phyloP scores from a whole-genome alignment of 371 early-diverging fungal genomes.

The Mucor indicus region DNA sequence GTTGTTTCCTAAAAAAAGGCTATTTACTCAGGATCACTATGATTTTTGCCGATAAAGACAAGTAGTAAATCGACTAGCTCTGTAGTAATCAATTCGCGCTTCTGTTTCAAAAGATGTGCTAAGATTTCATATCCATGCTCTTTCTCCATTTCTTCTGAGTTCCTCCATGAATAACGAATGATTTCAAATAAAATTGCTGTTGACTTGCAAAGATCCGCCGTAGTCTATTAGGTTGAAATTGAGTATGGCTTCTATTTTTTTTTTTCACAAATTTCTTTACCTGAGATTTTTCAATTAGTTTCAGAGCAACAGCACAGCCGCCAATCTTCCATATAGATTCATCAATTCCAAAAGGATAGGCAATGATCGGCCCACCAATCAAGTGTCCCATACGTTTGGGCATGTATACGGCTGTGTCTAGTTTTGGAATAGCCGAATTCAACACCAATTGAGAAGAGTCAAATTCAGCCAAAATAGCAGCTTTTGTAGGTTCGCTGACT shows the following conservation, averaged over 20 bases:
- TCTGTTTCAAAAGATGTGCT: conserved; percentile 63
- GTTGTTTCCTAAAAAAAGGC: not conserved
- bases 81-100: conserved; percentile 56
- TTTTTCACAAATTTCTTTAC: conserved; percentile 28
- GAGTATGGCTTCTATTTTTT: too few relatives aligned
- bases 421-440: conserved; percentile 61
- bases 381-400: conserved; percentile 49
- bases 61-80: conserved; percentile 62
- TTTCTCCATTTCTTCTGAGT: conserved; percentile 74
- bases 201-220: conserved; percentile 56
- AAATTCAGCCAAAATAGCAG: conserved; percentile 14
- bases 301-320: conserved; percentile 64
- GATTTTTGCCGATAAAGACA: conserved; percentile 63
- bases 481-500: conserved; percentile 26
- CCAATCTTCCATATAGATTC: conserved; percentile 77
- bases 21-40: conserved; percentile 48
- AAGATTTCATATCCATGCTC: conserved; percentile 72
- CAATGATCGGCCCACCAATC: conserved; percentile 53
- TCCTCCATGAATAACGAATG: conserved; percentile 68
- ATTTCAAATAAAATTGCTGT: conserved; percentile 60
- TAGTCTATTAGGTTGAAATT: conserved; percentile 38
- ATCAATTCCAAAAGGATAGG: conserved; percentile 58
- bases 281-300: conserved; percentile 59
- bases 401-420: conserved; percentile 48
- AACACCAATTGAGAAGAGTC: conserved; percentile 37